Evolutionary conservation across 176 grass and related monocot genomes (phyloP), one percentile per base, ranked within the genome.

Genomic region (Carex littledalei): DNA sequence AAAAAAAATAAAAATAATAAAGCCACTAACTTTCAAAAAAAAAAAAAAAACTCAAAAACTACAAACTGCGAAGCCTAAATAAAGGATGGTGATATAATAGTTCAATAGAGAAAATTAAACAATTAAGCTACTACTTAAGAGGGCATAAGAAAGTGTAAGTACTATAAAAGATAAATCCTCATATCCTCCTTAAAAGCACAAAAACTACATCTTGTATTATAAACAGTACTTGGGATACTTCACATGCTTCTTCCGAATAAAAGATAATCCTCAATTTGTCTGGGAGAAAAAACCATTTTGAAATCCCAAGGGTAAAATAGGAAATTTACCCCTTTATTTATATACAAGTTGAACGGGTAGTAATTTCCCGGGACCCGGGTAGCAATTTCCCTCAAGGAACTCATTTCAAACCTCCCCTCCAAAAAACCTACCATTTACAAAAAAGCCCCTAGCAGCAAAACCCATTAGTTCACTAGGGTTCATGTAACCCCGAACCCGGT

Each of bases 381-480:
- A 66, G 35, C 35, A 66, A 82, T 82, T 82, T 63, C 15, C 17
- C 3, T 66, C 59, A 8, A 81, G 83, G 10, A 90, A 86, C 56
- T 84, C 53, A 32, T 74, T 21, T 71, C 73, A 78, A 29, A 72
- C 14, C 85, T 85, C 60, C 82, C 78, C 17, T 91, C 88, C 79
- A 84, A 52, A 47, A 90, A 5, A 90, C n/a, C 84, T 95, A 58
- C 81, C 77, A 68, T 94, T 91, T 57, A 78, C 88, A 69, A 95
- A 65, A 82, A 99, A 55, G 76, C 96, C 96, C 67, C 93, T 86
- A 2, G 91, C 91, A 8, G 93, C 90, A 13, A 99, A 99, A 56
- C 91, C 90, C 96, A 95, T 92, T 34, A 94, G 72, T 85, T 95
- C 93, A 22, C 87, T 86, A 22, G 90, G 88, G 49, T 94, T 88